Conservation (phyloP, 176 grass and related monocot species). For the Saccharum spontaneum region DNA sequence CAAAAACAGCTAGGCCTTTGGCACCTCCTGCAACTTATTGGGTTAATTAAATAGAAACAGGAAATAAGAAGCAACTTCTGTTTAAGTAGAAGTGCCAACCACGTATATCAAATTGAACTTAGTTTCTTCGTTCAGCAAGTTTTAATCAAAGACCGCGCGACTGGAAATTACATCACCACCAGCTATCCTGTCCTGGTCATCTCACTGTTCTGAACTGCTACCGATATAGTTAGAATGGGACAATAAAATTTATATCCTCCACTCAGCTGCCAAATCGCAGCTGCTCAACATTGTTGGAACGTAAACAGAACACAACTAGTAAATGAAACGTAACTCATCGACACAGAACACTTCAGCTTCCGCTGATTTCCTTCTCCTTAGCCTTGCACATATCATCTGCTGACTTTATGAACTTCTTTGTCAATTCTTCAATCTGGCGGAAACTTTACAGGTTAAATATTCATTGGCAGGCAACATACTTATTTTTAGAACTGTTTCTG, state of each 20-base stretch:
- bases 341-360: conserved; percentile 34
- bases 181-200: neutral
- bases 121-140: neutral
- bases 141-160: neutral
- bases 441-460: conserved; percentile 23
- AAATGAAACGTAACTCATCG: neutral
- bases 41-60: too few relatives aligned
- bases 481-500: conserved; percentile 20
- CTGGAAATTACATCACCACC: conserved; percentile 7
- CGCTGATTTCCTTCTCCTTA: conserved; percentile 95
- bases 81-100: neutral
- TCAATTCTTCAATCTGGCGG: conserved; percentile 79
- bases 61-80: neutral
- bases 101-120: neutral
- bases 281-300: conserved; percentile 14
- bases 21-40: too few relatives aligned
- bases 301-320: neutral
- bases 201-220: conserved; percentile 16
- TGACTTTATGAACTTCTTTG: conserved; percentile 83
- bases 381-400: conserved; percentile 98
- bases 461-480: neutral
- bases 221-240: conserved; percentile 12
- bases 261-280: neutral
- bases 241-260: neutral
- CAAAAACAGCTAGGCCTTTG: neutral